These are phyloP conservation scores for Fonsecaea pedrosoi DNA, from an alignment of 2,329 filamentous ascomycete genomes.

Conservation along the genomic window DNA sequence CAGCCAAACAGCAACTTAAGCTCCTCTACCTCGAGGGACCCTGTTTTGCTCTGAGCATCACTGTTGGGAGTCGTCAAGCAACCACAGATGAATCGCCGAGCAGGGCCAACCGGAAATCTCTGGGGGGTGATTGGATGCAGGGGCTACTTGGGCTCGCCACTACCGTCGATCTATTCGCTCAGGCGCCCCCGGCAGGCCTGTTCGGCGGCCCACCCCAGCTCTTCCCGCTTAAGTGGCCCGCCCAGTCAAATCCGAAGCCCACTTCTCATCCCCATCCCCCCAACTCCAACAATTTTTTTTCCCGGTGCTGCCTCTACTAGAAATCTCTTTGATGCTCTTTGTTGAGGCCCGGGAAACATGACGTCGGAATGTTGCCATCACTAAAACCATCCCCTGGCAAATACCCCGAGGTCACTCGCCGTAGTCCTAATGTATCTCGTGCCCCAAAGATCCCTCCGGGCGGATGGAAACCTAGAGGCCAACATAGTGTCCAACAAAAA, in stretches of 20 bases:
- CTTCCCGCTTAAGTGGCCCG: conserved; percentile 5
- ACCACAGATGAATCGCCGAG: conserved; percentile 21
- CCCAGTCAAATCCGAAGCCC: conserved; percentile 6
- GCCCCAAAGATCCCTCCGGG: conserved; percentile 25
- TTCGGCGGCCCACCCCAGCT: conserved; percentile 20
- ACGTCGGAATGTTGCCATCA: conserved; percentile 25
- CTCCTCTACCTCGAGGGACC: neutral
- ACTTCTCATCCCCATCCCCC: conserved; percentile 21
- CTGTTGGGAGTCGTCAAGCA: conserved; percentile 23
- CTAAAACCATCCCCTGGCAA: conserved; percentile 4
- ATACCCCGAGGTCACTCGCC: conserved; percentile 15
- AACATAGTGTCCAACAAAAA: conserved; percentile 17
- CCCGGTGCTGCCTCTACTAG: neutral
- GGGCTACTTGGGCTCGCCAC: conserved; percentile 27
- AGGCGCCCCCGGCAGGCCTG: conserved; percentile 20
- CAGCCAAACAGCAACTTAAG: conserved; percentile 20
- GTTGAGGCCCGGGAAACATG: conserved; percentile 23
- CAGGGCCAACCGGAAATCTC: conserved; percentile 24
- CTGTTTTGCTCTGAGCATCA: conserved; percentile 1
- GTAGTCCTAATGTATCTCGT: conserved; percentile 9
- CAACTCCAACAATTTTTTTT: conserved; percentile 33
- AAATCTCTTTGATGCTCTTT: conserved; percentile 17
- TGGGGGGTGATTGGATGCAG: conserved; percentile 18
- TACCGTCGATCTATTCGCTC: conserved; percentile 31
- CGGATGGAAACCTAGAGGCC: conserved; percentile 17